Evolutionary conservation across 2,329 filamentous ascomycete genomes (phyloP).

Genomic region (Fusarium subtropicale): DNA sequence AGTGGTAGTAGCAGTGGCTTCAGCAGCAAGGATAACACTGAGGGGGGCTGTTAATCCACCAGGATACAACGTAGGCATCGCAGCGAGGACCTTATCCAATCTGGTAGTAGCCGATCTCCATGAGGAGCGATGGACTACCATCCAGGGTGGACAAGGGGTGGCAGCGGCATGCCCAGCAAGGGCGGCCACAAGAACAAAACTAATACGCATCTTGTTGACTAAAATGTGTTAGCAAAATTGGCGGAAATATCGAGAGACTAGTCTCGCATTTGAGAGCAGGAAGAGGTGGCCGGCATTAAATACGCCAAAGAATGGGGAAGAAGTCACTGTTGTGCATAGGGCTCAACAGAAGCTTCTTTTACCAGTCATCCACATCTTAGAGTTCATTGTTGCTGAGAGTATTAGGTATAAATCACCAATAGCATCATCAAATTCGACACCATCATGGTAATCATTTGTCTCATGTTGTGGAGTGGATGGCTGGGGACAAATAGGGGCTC

Average conservation of each 20-base stretch:
- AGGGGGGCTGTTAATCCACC: conserved; percentile 2
- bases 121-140: neutral
- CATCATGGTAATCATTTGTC: neutral
- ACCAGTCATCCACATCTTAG: too few species aligned
- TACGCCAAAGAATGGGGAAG: neutral
- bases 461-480: neutral
- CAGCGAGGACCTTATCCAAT: conserved; percentile 6
- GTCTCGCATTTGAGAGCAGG: neutral
- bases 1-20: neutral
- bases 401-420: neutral
- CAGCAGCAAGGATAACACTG: neutral
- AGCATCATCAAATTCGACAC: neutral
- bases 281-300: neutral
- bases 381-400: too few species aligned
- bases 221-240: neutral
- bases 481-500: neutral
- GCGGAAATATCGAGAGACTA: neutral
- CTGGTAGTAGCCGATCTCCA: conserved; percentile 16
- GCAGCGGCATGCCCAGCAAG: conserved; percentile 17
- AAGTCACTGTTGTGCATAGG: too few species aligned
- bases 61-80: conserved; percentile 12
- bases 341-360: too few species aligned
- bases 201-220: conserved; percentile 9
- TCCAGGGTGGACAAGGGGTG: conserved; percentile 8
- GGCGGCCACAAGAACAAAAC: conserved; percentile 13